Evolutionary conservation across 352 stramenopile species (phyloP), one percentile per base, ranked within the genome.

Genomic region (Pythium guiyangense): DNA sequence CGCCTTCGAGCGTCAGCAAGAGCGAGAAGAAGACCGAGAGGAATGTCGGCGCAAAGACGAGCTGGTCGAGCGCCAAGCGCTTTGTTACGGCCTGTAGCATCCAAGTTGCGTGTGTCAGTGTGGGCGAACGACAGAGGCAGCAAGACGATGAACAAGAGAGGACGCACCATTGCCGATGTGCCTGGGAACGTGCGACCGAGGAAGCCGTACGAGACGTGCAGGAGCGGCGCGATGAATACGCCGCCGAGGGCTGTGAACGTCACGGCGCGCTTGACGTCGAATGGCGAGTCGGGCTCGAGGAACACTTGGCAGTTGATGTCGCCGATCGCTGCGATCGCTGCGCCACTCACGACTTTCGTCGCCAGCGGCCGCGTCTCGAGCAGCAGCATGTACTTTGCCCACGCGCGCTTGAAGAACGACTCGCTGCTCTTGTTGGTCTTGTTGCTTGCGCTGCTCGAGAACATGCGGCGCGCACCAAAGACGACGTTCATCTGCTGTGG

Each of bases 201-300:
- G 49, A 92, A 77, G 27, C 63, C 42, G 70, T 94, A 94, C 82
- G 82, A 94, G 6, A 77, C 69, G 60, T 94, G 84, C 45, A 94
- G 66, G n/a, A 89, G 63, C n/a, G 84, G 84, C 52, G 82, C 77
- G 49, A 94, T 74, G 31, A 90, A 48, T 43, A 73, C 52, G 10
- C 82, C 82, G 29, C 78, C 70, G n/a, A 94, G 57, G 25, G 76
- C 61, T 45, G 82, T 91, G 60, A 94, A 92, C 49, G 84, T 74
- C 45, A 66, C 67, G 27, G 70, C 58, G 52, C 84, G 82, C 57
- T 82, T 78, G 46, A 47, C 25, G 57, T 90, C 71, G 9, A 90
- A 45, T 18, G 37, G 55, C 11, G 60, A 40, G 35, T 48, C 55
- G 17, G 29, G 29, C 47, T 88, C 74, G 5, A 93, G 59, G n/a